Percentiles rank a stretch among this genome's conserved stretches.
Evolutionary conservation across 495 filamentous ascomycete genomes (phyloP).

Genomic region (Elasticomyces elasticus): DNA sequence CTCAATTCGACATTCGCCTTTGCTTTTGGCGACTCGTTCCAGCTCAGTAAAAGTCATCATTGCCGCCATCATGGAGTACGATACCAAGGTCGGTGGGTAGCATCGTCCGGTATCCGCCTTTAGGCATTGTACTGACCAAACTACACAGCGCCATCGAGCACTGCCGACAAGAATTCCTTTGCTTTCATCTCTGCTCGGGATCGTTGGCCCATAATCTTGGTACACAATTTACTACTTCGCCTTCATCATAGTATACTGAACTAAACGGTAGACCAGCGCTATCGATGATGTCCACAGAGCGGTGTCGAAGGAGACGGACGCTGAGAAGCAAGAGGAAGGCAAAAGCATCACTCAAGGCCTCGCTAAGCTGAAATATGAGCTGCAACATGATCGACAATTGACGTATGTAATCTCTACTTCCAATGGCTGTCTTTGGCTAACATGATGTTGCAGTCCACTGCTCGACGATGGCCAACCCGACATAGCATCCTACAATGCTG

Average conservation of each 20-base stretch:
- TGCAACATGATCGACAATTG: conserved; percentile 79
- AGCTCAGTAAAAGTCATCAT: background rate
- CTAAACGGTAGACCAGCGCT: conserved; percentile 62
- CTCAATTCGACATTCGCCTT: background rate
- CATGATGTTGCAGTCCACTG: conserved; percentile 50
- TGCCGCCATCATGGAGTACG: conserved; percentile 1
- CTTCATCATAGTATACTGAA: conserved; percentile 11
- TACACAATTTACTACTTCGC: conserved; percentile 27
- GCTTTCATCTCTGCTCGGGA: conserved; percentile 71
- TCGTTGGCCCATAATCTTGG: conserved; percentile 89
- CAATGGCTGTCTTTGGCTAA: background rate
- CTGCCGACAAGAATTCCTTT: conserved; percentile 75
- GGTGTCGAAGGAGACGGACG: conserved; percentile 49
- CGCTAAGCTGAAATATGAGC: conserved; percentile 82
- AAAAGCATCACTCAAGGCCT: conserved; percentile 75
- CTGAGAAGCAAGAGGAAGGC: conserved; percentile 63
- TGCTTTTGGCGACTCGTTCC: background rate
- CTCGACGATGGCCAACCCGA: conserved; percentile 71
- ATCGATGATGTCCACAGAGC: conserved; percentile 88
- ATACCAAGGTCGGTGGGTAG: conserved; percentile 1
- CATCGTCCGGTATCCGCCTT: background rate
- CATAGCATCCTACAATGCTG: conserved; percentile 73
- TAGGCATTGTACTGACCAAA: background rate
- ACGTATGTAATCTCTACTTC: conserved; percentile 45
- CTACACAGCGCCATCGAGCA: conserved; percentile 59